phyloP scores from a whole-genome alignment of 805 yeast species.

The Spathaspora boniae region DNA sequence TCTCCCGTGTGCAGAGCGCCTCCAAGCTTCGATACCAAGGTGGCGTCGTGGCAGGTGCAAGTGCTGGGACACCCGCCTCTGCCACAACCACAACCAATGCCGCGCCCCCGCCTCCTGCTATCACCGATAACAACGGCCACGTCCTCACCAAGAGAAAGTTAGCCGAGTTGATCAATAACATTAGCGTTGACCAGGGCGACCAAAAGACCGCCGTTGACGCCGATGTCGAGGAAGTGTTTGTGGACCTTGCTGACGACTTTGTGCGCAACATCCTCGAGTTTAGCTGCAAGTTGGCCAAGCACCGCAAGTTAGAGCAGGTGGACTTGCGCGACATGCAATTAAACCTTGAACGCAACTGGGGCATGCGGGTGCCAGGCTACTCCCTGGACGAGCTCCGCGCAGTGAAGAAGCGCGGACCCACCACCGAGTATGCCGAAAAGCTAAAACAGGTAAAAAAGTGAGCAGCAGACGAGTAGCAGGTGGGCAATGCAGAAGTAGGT shows the following conservation, averaged over 20 bases:
- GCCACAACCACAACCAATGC: slow-evolving; percentile 58
- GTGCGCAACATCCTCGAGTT: slow-evolving; percentile 85
- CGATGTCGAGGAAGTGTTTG: slow-evolving; percentile 85
- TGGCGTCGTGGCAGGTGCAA: no score
- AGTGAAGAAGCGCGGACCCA: slow-evolving; percentile 69
- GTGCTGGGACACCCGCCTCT: slow-evolving; percentile 82
- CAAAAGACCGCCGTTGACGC: slow-evolving; percentile 89
- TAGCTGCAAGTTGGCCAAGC: slow-evolving; percentile 93
- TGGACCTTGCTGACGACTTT: slow-evolving; percentile 95
- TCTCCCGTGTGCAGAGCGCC: no score
- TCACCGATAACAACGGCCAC: slow-evolving; percentile 63
- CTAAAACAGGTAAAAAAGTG: slow-evolving; percentile 18
- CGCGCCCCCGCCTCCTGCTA: slow-evolving; percentile 22
- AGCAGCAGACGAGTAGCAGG: slow-evolving; percentile 2
- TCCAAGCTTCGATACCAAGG: no score
- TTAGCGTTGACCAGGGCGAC: slow-evolving; percentile 85
- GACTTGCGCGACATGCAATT: slow-evolving; percentile 89
- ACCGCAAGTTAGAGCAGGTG: slow-evolving; percentile 79
- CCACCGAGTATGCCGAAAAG: slow-evolving; percentile 59
- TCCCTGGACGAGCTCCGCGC: slow-evolving; percentile 85
- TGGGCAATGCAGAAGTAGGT: neutral
- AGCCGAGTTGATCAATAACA: slow-evolving; percentile 78
- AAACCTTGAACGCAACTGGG: slow-evolving; percentile 92
- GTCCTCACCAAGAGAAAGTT: slow-evolving; percentile 87
- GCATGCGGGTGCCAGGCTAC: slow-evolving; percentile 89